Percentiles rank a stretch among this genome's conserved stretches.
Evolutionary conservation across 768 basidiomycete genomes (phyloP).

Genomic region (Boletales sp.): DNA sequence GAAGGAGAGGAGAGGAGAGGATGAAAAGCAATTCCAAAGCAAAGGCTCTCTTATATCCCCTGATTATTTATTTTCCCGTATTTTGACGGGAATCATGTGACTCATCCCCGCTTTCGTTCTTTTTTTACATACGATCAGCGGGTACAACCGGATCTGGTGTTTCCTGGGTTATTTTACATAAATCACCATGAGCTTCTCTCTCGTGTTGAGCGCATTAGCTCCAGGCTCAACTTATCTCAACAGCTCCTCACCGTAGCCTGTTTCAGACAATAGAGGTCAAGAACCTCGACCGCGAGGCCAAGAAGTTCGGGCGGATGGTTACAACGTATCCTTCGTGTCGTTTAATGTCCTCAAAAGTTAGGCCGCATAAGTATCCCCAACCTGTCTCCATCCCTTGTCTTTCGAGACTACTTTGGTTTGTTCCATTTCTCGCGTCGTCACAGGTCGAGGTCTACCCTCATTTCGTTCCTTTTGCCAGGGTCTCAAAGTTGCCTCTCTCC

Average conservation of each 20-base stretch:
- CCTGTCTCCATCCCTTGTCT: slow-evolving; percentile 4
- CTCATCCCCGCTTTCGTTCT: no score
- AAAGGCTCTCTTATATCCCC: slow-evolving; percentile 2
- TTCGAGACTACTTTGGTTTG: slow-evolving; percentile 7
- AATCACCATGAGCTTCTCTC: no score
- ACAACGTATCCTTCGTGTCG: slow-evolving; percentile 9
- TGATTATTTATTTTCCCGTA: slow-evolving; percentile 10
- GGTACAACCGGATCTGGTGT: no score
- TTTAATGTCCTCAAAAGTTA: slow-evolving; percentile 8
- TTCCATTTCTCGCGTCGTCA: slow-evolving; percentile 11
- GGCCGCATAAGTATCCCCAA: slow-evolving; percentile 18
- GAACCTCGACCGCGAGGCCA: slow-evolving; percentile 13
- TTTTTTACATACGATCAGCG: no score
- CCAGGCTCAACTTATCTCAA: neutral
- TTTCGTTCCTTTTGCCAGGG: no score
- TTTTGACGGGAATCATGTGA: slow-evolving; percentile 1
- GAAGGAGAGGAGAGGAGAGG: neutral
- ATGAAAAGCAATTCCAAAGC: no score
- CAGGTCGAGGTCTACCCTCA: neutral
- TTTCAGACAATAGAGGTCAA: neutral
- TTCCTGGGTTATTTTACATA: no score
- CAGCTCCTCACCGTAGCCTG: neutral
- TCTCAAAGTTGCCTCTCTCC: neutral
- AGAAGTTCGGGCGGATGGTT: slow-evolving; percentile 10
- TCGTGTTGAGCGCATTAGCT: no score